Evolutionary conservation across 345 rosid genomes (phyloP), one percentile per base, ranked within the genome.

Genomic region (Eucalyptus polybractea): DNA sequence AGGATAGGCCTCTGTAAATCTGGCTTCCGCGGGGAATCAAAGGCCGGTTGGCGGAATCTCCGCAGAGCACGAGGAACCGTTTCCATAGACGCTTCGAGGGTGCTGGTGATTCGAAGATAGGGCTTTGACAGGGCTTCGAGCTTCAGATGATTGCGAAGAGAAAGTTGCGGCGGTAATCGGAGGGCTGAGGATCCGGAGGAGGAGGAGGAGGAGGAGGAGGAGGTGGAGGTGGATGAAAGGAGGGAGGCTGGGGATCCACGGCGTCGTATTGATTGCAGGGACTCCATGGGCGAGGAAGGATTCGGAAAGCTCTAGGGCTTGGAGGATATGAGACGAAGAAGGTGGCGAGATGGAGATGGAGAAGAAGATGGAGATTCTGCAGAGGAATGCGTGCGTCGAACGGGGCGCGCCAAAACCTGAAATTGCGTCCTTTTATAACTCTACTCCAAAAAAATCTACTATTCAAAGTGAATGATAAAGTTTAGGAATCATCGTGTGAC

Each of bases 1-100:
- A 96, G 49, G 45, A 95, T 50, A 25, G 97, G 92, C 88, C 88
- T 94, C 1, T 86, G 88, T 9, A 89, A 37, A 40, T 93, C 96
- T 45, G 88, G 88, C 86, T 91, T 93, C 54, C 80, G 37, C 7
- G 88, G 42, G 60, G 80, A 86, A 49, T 60, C 86, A 56, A 89
- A 87, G 14, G 37, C 88, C 89, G 45, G 80, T 15, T 11, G 40
- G 87, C 24, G 33, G 60, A 88, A 7, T 88, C 80, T 44, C 86
- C 90, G 42, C 60, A 10, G 80, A 47, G 40, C 88, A 80, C 80
- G 80, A 33, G 80, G 80, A 69, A 33, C 44, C 80, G 21, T 69
- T 69, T 33, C 44, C 80, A 69, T 33, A 0, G 25, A 33, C 44
- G 80, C 44, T 8, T 44, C 21, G 25, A 69, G 80, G 80, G 80